These are phyloP conservation scores for Ascochyta lentis DNA, from an alignment of 2,329 filamentous ascomycete genomes.

Conservation along the genomic window DNA sequence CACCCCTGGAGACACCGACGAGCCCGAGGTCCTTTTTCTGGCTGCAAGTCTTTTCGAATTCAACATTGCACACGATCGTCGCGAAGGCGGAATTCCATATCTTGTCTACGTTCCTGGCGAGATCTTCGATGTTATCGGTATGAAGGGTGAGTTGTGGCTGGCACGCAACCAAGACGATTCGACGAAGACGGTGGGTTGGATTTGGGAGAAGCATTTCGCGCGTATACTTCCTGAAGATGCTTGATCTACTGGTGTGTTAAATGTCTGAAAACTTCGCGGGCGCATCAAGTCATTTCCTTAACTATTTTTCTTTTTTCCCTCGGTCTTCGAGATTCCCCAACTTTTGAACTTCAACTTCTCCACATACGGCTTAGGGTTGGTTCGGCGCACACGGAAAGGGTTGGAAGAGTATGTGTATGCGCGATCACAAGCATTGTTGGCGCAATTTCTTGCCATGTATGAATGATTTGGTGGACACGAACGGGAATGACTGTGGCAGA, in stretches of 20 bases:
- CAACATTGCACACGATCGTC: slow-evolving; percentile 89
- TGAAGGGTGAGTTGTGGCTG: slow-evolving; percentile 97
- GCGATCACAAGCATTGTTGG: slow-evolving; percentile 17
- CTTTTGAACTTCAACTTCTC: slow-evolving; percentile 2
- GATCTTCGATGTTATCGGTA: slow-evolving; percentile 75
- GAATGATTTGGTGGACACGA: slow-evolving; percentile 6
- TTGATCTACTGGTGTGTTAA: not conserved
- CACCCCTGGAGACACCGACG: slow-evolving; percentile 56
- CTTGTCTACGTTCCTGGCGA: slow-evolving; percentile 94
- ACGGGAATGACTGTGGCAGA: slow-evolving; percentile 1
- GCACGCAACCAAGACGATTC: slow-evolving; percentile 96
- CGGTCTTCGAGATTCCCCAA: not conserved
- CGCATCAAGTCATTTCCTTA: not conserved
- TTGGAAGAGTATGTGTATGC: not conserved
- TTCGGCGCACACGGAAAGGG: slow-evolving; percentile 4
- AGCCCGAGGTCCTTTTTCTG: slow-evolving; percentile 82
- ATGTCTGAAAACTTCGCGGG: not conserved
- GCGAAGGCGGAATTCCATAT: slow-evolving; percentile 94
- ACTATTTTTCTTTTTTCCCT: not conserved
- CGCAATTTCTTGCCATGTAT: slow-evolving; percentile 17
- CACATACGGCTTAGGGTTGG: slow-evolving; percentile 5
- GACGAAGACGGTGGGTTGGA: slow-evolving; percentile 84
- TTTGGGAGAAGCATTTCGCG: slow-evolving; percentile 97
- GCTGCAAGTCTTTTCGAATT: slow-evolving; percentile 96
- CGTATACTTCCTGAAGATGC: slow-evolving; percentile 48